A percentile compares a stretch with the other conserved stretches of the same genome.
These are phyloP conservation scores for Nicotiana obtusifolia DNA, from an alignment of 257 asterid species.

Conservation along the genomic window DNA sequence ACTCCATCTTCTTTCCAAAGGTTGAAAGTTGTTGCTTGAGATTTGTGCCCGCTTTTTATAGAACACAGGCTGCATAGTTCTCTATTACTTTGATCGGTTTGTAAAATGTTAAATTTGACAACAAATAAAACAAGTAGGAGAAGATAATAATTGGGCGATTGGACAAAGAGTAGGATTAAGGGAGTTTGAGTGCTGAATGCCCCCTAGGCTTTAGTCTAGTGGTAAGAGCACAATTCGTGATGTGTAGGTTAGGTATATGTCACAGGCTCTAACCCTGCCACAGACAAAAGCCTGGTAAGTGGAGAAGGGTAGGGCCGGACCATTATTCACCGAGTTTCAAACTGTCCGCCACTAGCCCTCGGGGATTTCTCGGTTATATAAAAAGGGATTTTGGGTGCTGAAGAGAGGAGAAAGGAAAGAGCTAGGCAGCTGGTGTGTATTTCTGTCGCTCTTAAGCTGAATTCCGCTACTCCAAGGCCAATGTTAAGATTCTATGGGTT, in stretches of 20 bases:
- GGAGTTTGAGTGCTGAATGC: not conserved
- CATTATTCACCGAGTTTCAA: too few species aligned
- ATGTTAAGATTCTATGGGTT: not conserved
- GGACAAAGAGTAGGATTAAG: not conserved
- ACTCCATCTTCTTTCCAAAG: not conserved
- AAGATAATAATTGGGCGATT: not conserved
- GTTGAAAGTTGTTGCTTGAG: not conserved
- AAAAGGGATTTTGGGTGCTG: not conserved
- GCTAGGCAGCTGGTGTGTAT: not conserved
- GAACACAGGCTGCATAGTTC: not conserved
- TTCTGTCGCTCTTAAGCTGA: slow-evolving; percentile 3
- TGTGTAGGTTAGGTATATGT: too few species aligned
- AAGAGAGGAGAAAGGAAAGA: not conserved
- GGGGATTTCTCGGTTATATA: too few species aligned
- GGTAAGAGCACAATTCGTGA: too few species aligned
- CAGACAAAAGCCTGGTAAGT: too few species aligned
- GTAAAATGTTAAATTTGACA: not conserved
- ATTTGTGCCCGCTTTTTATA: not conserved
- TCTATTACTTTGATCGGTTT: not conserved
- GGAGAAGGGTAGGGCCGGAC: too few species aligned
- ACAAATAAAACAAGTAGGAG: not conserved
- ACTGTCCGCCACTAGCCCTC: too few species aligned
- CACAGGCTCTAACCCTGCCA: too few species aligned
- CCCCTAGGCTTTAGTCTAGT: too few species aligned
- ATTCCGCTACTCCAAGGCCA: not conserved